These are phyloP conservation scores for Lyophyllum atratum DNA, from an alignment of 768 basidiomycete genomes.

Conservation along the genomic window DNA sequence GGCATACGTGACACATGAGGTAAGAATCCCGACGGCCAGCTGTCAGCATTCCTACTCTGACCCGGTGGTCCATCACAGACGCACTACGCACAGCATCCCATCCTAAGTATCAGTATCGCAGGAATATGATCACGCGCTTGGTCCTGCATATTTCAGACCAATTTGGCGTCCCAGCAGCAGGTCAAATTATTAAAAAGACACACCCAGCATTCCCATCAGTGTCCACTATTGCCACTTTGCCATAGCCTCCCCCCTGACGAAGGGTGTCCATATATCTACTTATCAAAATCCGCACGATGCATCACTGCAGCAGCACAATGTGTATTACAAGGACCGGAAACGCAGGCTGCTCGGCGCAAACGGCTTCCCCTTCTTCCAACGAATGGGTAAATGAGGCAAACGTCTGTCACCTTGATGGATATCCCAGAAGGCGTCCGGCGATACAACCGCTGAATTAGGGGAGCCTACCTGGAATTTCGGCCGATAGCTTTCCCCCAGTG, in stretches of 20 bases:
- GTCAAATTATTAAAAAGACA: not conserved
- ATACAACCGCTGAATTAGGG: conserved; percentile 20
- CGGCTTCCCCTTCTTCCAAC: conserved; percentile 20
- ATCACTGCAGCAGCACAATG: conserved; percentile 19
- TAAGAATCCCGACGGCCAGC: not conserved
- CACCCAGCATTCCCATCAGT: not conserved
- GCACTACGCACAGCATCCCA: not conserved
- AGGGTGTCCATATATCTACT: conserved; percentile 23
- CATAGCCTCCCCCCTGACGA: conserved; percentile 14
- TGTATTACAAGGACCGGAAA: conserved; percentile 25
- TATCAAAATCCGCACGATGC: conserved; percentile 22
- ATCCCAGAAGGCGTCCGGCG: conserved; percentile 9
- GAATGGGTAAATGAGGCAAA: conserved; percentile 18
- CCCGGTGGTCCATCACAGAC: not conserved
- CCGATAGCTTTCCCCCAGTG: not conserved
- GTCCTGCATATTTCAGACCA: conserved; percentile 30
- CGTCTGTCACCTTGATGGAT: not conserved
- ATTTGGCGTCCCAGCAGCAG: not conserved
- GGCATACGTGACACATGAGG: too few species aligned
- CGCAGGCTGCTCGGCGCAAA: conserved; percentile 17
- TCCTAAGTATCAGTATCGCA: not conserved
- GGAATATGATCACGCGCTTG: conserved; percentile 25
- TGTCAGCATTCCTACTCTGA: not conserved
- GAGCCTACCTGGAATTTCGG: conserved; percentile 2
- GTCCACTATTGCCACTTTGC: not conserved